These are phyloP conservation scores for Biscogniauxia sp. DNA, from an alignment of 2,329 filamentous ascomycete species.

Conservation along the genomic window DNA sequence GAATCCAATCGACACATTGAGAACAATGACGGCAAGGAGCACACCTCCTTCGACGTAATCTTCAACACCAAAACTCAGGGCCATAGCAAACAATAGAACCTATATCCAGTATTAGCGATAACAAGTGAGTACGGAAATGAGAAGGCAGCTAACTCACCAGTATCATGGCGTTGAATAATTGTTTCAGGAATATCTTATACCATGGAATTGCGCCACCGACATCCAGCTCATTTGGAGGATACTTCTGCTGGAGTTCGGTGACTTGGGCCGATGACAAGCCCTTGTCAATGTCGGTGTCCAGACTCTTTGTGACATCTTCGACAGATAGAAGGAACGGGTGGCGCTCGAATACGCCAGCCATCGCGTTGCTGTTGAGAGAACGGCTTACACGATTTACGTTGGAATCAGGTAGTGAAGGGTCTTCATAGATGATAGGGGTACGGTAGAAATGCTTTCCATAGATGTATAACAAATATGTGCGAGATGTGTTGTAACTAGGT, in stretches of 20 bases:
- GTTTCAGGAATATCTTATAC: constrained; percentile 71
- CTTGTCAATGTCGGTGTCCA: constrained; percentile 63
- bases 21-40: constrained; percentile 63
- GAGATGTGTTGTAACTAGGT: not conserved
- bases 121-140: not conserved
- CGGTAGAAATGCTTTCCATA: constrained; percentile 3
- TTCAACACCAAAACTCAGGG: constrained; percentile 63
- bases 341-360: constrained; percentile 47
- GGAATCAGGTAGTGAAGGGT: constrained; percentile 3
- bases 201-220: constrained; percentile 64
- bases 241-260: constrained; percentile 53
- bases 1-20: constrained; percentile 69
- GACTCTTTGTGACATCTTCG: constrained; percentile 60
- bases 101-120: constrained; percentile 51
- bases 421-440: constrained; percentile 15
- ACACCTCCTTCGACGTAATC: constrained; percentile 69
- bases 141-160: constrained; percentile 46
- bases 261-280: constrained; percentile 64
- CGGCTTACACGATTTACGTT: constrained; percentile 8
- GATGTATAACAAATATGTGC: not conserved
- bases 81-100: constrained; percentile 78
- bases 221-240: constrained; percentile 69
- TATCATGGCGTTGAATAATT: constrained; percentile 77
- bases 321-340: constrained; percentile 62
- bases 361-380: constrained; percentile 27